These are phyloP conservation scores for Zanthoxylum bungeanum DNA, from an alignment of 345 rosid species.

Conservation along the genomic window DNA sequence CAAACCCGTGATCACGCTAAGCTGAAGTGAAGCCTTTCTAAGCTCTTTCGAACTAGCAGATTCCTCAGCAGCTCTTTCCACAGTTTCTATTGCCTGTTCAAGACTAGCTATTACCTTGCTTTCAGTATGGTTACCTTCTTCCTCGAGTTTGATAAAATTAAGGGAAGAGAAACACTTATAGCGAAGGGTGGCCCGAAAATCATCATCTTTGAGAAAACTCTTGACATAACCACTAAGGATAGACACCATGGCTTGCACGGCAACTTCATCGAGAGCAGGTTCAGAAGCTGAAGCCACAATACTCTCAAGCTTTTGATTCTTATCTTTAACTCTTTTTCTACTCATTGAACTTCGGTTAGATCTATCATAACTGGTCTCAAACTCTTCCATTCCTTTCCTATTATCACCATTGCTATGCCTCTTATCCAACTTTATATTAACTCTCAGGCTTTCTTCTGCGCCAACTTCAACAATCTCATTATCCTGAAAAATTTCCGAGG, in stretches of 20 bases:
- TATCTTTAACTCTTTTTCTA: conserved; percentile 23
- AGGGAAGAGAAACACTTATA: conserved; percentile 45
- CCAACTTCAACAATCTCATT: conserved; percentile 42
- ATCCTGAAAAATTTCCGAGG: conserved; percentile 15
- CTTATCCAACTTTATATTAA: conserved; percentile 15
- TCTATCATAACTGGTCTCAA: conserved; percentile 19
- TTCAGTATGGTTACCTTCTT: conserved; percentile 25
- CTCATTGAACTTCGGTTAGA: conserved; percentile 27
- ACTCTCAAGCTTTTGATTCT: conserved; percentile 16
- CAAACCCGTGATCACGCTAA: conserved; percentile 50
- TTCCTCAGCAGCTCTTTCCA: conserved; percentile 45
- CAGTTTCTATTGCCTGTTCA: conserved; percentile 41
- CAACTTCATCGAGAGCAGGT: conserved; percentile 62
- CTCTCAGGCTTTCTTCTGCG: conserved; percentile 24
- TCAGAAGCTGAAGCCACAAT: conserved; percentile 20
- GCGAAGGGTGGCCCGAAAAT: conserved; percentile 34
- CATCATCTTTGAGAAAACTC: conserved; percentile 39
- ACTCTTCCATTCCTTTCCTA: conserved; percentile 24
- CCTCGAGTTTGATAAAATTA: conserved; percentile 18
- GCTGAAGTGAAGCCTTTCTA: conserved; percentile 54
- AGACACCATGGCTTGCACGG: conserved; percentile 52
- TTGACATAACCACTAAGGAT: conserved; percentile 45
- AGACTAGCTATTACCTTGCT: conserved; percentile 46
- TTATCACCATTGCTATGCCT: conserved; percentile 14
- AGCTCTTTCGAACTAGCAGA: conserved; percentile 36